Base-by-base conservation (phyloP, 768 basidiomycete genomes). In the Tylopilus subfusipes region DNA sequence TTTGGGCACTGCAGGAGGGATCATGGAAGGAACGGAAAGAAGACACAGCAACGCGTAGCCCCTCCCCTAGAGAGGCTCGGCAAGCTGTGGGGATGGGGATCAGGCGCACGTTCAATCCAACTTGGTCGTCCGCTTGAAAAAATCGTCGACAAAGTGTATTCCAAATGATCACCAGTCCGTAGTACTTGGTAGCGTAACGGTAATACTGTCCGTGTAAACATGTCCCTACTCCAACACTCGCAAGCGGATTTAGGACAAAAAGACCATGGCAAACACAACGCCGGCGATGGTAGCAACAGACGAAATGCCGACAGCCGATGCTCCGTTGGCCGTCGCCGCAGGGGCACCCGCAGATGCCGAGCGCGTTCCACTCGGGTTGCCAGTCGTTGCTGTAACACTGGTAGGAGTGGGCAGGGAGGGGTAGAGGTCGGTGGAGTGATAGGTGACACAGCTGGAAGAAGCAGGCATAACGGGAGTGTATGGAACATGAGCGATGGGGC, bases 401-500 rank as follows among this genome's bases (percentile, higher is more conserved):
- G 59, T 60, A 6, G 61, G 55, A 6, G 56, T 40, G 3, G 68
- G 68, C 4, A 52, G 48, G 30, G 46, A 59, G 1, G 69, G 59
- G 62, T 69, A 81, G 33, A 82, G 66, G 13, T 63, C 66, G 9
- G 68, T 45, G 1, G 73, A 75, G 4, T 64, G 49, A 61, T 64
- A 74, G 12, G 74, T 72, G 38, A 68, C 63, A 53, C 80, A 82
- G 64, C 74, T 75, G 52, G 75, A 76, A 31, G 77, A 76, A 10
- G 77, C 51, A 11, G 78, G 75, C 16, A 70, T 49, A 2, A 46
- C 53, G 2, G 79, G 63, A 2, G 67, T 65, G 65, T 81, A 81
- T 0, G 81, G 81, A n/a, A 79, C 62, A 1, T 65, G 58, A 16
- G 67, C 63, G 59, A 78, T 78, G n/a, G 73, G 59, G 27, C 77